These are phyloP conservation scores for Xylariales sp. DNA, from an alignment of 2,329 filamentous ascomycete genomes.

Conservation along the genomic window DNA sequence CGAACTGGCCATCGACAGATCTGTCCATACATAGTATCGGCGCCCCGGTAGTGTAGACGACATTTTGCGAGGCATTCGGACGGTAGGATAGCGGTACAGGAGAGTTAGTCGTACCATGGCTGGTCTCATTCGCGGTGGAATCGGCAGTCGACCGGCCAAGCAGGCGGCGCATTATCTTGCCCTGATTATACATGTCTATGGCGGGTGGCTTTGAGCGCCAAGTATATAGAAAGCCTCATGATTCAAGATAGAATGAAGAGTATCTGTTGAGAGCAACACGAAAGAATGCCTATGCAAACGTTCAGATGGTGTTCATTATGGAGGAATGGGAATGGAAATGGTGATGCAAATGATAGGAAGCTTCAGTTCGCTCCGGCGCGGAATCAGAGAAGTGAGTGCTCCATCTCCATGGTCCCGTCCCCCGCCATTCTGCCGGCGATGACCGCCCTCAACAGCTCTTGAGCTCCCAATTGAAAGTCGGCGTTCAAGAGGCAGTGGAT, in stretches of 20 bases:
- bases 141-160: slow-evolving; percentile 50
- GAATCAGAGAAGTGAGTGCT: too few relatives aligned
- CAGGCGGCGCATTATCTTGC: slow-evolving; percentile 56
- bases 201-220: slow-evolving; percentile 22
- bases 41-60: slow-evolving; percentile 43
- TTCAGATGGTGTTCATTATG: neutral
- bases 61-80: slow-evolving; percentile 51
- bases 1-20: slow-evolving; percentile 50
- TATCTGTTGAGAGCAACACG: neutral
- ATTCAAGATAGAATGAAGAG: neutral
- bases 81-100: slow-evolving; percentile 41
- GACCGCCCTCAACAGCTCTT: too few relatives aligned
- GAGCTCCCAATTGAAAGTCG: too few relatives aligned
- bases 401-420: neutral
- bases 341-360: too few relatives aligned
- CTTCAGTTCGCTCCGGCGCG: too few relatives aligned
- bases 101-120: slow-evolving; percentile 42
- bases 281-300: neutral
- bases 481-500: too few relatives aligned
- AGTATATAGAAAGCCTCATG: slow-evolving; percentile 13
- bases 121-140: slow-evolving; percentile 39
- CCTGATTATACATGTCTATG: slow-evolving; percentile 46
- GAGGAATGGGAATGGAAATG: too few relatives aligned
- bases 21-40: slow-evolving; percentile 56
- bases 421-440: slow-evolving; percentile 9